Base-by-base conservation (phyloP, 345 rosid genomes). In the Gossypium australe region DNA sequence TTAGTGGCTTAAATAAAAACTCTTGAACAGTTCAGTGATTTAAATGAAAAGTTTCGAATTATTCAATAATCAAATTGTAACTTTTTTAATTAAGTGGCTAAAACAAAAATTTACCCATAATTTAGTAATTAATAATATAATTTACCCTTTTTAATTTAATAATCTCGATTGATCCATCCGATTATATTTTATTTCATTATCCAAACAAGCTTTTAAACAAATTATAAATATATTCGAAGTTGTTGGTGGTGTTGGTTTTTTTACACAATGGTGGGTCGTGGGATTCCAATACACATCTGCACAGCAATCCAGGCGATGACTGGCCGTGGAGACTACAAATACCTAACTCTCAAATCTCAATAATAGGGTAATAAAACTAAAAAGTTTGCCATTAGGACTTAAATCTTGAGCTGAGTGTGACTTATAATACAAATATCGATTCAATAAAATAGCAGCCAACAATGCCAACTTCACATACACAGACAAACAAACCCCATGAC, bases 281-380 rank as follows among this genome's bases (percentile, higher is more conserved):
- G 49, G 17, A 14, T 70, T 70, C 74, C 29, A 70, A 11, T 55
- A n/a, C 38, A 22, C n/a, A 16, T 52, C 27, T 20, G 68, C 76
- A 48, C 76, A 48, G n/a, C 58, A 60, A 43, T 48, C 76, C 20
- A 73, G 27, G 68, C 48, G n/a, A 70, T 27, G 74, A 70, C 74
- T 18, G 62, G 74, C 62, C 49, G 7, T n/a, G 2, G 57, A n/a
- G n/a, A 68, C 71, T 67, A 48, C 41, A 67, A 7, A 24, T 14
- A 48, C 57, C 71, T 57, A 67, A 24, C 58, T 68, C 72, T 78
- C 83, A 55, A 55, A 20, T n/a, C 25, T 55, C 25, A 85, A 82
- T 86, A 80, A 86, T 84, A 77, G 72, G 79, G 82, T 74, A 85
- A 84, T 88, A 80, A 85, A 86, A 80, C 79, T 65, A 71, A 78